Percentiles rank a stretch among this genome's conserved stretches.
These are phyloP conservation scores for Botryotinia convoluta DNA, from an alignment of 2,329 filamentous ascomycete genomes.

Conservation along the genomic window DNA sequence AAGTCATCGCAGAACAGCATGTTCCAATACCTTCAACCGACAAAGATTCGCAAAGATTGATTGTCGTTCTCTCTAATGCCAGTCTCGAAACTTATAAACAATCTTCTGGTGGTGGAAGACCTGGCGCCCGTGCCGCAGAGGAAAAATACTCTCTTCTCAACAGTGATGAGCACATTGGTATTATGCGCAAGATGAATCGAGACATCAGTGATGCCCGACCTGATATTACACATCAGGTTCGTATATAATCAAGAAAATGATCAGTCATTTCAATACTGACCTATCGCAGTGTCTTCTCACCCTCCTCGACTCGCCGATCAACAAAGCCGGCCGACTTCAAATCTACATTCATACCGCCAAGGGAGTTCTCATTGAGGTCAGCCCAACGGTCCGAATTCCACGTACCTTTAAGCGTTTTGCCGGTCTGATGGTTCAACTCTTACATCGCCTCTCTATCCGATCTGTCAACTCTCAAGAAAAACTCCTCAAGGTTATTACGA, in stretches of 20 bases:
- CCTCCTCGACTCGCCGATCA: conserved; percentile 94
- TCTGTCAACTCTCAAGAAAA: conserved; percentile 98
- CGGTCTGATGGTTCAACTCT: conserved; percentile 95
- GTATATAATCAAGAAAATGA: conserved; percentile 37
- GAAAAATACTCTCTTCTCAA: conserved; percentile 98
- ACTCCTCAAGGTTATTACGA: conserved; percentile 94
- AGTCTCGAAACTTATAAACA: conserved; percentile 98
- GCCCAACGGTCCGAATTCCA: conserved; percentile 94
- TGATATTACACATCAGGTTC: conserved; percentile 97
- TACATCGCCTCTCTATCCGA: conserved; percentile 92
- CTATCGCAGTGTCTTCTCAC: conserved; percentile 81
- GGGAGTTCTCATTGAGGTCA: conserved; percentile 95
- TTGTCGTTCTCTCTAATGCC: conserved; percentile 95
- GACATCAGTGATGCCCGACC: conserved; percentile 97
- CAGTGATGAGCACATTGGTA: conserved; percentile 97
- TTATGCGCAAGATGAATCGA: conserved; percentile 99
- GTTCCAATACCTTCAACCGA: conserved; percentile 78
- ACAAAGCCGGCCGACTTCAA: conserved; percentile 95
- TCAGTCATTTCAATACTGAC: conserved; percentile 27
- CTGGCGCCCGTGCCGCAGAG: conserved; percentile 59
- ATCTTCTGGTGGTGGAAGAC: conserved; percentile 65
- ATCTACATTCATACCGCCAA: conserved; percentile 99
- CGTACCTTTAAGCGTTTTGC: conserved; percentile 99
- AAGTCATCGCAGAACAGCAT: conserved; percentile 91
- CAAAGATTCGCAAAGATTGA: conserved; percentile 86